Conservation (phyloP, 805 yeast genomes). For the Barnettozyma vustinii region DNA sequence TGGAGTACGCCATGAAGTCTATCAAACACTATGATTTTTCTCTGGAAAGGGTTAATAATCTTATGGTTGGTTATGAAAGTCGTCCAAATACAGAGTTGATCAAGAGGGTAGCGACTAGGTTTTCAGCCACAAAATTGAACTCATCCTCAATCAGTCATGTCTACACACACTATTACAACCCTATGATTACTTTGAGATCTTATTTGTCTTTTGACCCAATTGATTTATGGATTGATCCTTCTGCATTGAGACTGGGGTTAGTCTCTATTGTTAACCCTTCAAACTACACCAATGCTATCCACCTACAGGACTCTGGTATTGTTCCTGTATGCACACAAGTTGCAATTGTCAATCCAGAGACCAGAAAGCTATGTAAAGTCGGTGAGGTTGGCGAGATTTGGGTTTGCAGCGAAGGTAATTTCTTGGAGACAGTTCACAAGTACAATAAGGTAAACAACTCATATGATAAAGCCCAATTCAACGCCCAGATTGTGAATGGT, state of each 20-base stretch:
- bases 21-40: slow-evolving; percentile 50
- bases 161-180: slow-evolving; percentile 75
- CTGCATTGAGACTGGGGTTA: slow-evolving; percentile 85
- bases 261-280: slow-evolving; percentile 73
- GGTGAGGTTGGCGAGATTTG: slow-evolving; percentile 98
- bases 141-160: slow-evolving; percentile 69
- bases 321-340: slow-evolving; percentile 93
- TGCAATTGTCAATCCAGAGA: slow-evolving; percentile 94
- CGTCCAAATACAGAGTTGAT: slow-evolving; percentile 65
- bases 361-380: slow-evolving; percentile 64
- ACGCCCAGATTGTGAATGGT: slow-evolving; percentile 59
- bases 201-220: slow-evolving; percentile 86
- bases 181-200: slow-evolving; percentile 78
- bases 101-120: slow-evolving; percentile 52
- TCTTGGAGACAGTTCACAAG: slow-evolving; percentile 45
- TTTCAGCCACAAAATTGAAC: slow-evolving; percentile 59
- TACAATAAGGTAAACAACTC: slow-evolving; percentile 34
- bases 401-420: slow-evolving; percentile 88
- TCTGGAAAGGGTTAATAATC: slow-evolving; percentile 61
- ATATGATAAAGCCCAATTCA: slow-evolving; percentile 39
- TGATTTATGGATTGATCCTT: slow-evolving; percentile 80
- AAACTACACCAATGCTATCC: slow-evolving; percentile 62
- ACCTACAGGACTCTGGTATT: slow-evolving; percentile 90
- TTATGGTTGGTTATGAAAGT: slow-evolving; percentile 75
- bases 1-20: slow-evolving; percentile 62